Evolutionary conservation across 1,284 basidiomycete genomes (phyloP), one percentile per base, ranked within the genome.

Genomic region (Trametes hirsuta): DNA sequence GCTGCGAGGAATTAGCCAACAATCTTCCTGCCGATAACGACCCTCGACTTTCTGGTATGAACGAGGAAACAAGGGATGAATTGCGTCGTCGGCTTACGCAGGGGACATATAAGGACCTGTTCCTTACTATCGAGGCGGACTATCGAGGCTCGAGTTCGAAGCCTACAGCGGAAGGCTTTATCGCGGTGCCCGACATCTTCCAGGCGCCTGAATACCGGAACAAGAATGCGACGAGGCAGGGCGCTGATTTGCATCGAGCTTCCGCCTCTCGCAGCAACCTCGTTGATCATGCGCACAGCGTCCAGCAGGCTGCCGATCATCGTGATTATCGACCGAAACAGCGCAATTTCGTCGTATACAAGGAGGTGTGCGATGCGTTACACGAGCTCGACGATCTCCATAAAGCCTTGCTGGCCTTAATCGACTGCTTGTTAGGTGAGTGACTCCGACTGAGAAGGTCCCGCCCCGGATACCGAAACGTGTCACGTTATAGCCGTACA

Each of bases 311-410:
- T 18, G 18, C 30, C 30, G 30, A 30, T 30, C 30, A 30, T 30
- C 30, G 30, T 14, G 6, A 41, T 42, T 54, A 47, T 36, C 40
- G 49, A 41, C 55, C 48, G 34, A 57, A 42, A 21, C 40, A 45
- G 34, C 55, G 18, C 14, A 45, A 37, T 24, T 57, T 57, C 14
- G 41, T 57, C 47, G 55, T 57, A 48, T 57, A 50, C 30, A 46
- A 30, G 18, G 55, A 57, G 18, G 55, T 57, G 35, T 57, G 55
- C 41, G n/a, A 21, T 12, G 55, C 55, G 3, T 35, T 57, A 21
- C 47, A 50, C 34, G 55, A 57, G 41, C 47, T 57, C 14, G 55
- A 57, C 41, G 48, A 57, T 22, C 18, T 50, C 10, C 15, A 50
- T 22, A 30, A 34, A 14, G 47, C 46, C 21, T 21, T 53, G 34